Percentiles rank a stretch among this genome's conserved stretches.
Evolutionary conservation across 345 rosid genomes (phyloP).

Genomic region (Heritiera fomes): DNA sequence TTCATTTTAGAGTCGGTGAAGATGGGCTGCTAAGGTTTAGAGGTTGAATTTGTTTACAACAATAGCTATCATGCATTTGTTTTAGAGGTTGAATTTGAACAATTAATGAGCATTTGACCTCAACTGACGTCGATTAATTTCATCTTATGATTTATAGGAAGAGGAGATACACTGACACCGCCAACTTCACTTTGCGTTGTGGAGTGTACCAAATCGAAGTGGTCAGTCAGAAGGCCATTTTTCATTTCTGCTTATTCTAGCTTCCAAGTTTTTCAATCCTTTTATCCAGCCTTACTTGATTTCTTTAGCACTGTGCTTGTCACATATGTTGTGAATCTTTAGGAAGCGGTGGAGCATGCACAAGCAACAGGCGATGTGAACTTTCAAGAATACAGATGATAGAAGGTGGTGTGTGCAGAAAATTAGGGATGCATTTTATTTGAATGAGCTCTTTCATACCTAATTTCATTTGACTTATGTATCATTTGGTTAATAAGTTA

Average conservation of each 20-base stretch:
- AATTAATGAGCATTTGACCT: background rate
- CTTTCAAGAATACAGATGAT: slow-evolving; percentile 79
- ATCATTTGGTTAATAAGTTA: too few relatives aligned
- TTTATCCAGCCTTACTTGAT: background rate
- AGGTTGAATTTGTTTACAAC: too few relatives aligned
- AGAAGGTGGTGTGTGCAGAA: background rate
- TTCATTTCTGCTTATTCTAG: background rate
- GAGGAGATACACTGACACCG: slow-evolving; percentile 76
- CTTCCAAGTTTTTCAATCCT: background rate
- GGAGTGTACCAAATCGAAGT: slow-evolving; percentile 96
- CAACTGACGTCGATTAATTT: background rate
- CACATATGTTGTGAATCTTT: slow-evolving; percentile 13
- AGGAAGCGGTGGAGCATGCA: slow-evolving; percentile 96
- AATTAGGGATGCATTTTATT: background rate
- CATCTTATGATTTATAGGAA: slow-evolving; percentile 48
- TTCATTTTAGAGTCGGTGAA: too few relatives aligned
- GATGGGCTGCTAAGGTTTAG: too few relatives aligned
- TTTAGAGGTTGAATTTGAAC: too few relatives aligned
- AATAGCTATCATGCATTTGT: too few relatives aligned
- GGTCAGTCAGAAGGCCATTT: slow-evolving; percentile 75
- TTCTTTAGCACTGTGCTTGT: background rate
- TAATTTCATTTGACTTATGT: too few relatives aligned
- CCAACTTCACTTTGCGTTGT: slow-evolving; percentile 85
- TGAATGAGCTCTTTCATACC: background rate
- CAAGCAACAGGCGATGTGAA: slow-evolving; percentile 93